Conservation (phyloP, 2,329 filamentous ascomycete species). For the Aspergillus vadensis region DNA sequence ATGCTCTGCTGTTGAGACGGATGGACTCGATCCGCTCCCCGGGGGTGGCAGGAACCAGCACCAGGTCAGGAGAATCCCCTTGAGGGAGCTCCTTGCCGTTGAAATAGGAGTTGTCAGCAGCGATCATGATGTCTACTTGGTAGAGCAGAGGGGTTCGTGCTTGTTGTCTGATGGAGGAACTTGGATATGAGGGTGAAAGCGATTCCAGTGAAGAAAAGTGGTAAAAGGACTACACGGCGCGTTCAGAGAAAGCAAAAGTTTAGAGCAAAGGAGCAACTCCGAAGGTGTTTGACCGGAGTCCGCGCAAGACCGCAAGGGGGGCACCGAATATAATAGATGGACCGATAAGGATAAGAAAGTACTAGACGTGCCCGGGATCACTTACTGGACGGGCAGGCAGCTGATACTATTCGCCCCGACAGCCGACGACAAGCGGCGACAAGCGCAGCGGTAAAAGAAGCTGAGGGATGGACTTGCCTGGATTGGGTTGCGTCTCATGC, state of each 20-base stretch:
- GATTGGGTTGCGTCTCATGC: neutral
- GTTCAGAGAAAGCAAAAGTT: neutral
- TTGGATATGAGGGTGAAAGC: neutral
- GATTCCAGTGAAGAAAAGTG: neutral
- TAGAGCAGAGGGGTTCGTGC: neutral
- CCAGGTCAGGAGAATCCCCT: constrained; percentile 53
- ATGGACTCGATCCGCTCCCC: constrained; percentile 56
- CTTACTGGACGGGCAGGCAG: neutral
- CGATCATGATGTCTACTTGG: constrained; percentile 36
- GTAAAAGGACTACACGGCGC: neutral
- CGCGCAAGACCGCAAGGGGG: constrained; percentile 1
- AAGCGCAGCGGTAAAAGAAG: constrained; percentile 1
- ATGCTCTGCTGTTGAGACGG: constrained; percentile 57
- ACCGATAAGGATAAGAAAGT: neutral
- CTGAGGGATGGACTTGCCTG: neutral
- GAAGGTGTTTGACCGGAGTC: constrained; percentile 2
- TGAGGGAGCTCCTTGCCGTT: constrained; percentile 43
- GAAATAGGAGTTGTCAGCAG: constrained; percentile 30
- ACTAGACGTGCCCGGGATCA: neutral
- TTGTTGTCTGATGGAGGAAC: neutral
- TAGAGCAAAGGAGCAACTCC: neutral
- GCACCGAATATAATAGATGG: neutral
- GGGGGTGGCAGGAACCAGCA: constrained; percentile 57
- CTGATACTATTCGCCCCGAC: neutral
- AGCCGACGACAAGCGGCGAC: constrained; percentile 8